phyloP scores from a whole-genome alignment of 257 asterid species.

The Nicotiana otophora region DNA sequence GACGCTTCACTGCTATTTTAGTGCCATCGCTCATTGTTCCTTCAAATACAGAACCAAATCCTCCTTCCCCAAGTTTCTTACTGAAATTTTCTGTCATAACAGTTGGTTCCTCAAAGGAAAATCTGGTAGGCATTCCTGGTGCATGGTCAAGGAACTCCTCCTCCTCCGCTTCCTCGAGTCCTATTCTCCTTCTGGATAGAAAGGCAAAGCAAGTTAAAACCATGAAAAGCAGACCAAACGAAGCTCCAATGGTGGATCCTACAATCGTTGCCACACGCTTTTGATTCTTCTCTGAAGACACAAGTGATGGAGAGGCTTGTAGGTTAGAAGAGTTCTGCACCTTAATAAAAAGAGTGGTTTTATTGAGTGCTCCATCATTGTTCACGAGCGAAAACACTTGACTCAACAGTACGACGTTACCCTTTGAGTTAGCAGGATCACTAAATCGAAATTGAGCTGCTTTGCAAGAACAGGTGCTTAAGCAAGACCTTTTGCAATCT shows the following conservation, averaged over 20 bases:
- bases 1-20: conserved; percentile 20
- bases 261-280: background rate
- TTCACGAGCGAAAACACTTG: conserved; percentile 12
- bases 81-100: too few relatives aligned
- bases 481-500: conserved; percentile 16
- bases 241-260: background rate
- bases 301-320: too few relatives aligned
- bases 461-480: conserved; percentile 15
- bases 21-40: conserved; percentile 14
- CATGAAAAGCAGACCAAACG: background rate
- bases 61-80: conserved; percentile 18
- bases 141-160: too few relatives aligned
- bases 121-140: too few relatives aligned
- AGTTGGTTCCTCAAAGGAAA: too few relatives aligned
- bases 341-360: conserved; percentile 5
- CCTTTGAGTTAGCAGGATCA: background rate
- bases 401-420: conserved; percentile 2
- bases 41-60: conserved; percentile 19
- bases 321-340: conserved; percentile 3
- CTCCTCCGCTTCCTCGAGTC: background rate
- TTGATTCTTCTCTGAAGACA: background rate
- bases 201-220: background rate
- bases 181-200: background rate
- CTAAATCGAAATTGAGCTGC: conserved; percentile 9
- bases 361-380: background rate